These are phyloP conservation scores for Vicia villosa DNA, from an alignment of 306 rosid species.

Conservation along the genomic window DNA sequence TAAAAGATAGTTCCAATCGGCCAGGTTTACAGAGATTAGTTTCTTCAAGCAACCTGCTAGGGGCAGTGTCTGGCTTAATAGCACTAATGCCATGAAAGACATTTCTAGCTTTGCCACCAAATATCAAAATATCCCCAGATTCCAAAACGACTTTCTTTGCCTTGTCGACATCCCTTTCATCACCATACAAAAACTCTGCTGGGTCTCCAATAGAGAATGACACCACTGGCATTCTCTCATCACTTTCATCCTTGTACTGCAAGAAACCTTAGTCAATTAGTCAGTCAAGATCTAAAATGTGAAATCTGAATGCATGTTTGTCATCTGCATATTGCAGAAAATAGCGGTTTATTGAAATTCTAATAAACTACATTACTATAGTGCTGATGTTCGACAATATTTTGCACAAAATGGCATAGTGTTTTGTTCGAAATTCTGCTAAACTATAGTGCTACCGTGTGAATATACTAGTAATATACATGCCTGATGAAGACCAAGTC, in stretches of 20 bases:
- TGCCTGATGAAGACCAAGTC: constrained; percentile 87
- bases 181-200: constrained; percentile 63
- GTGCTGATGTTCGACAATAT: not conserved
- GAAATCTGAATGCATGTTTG: too few relatives aligned
- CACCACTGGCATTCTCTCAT: constrained; percentile 56
- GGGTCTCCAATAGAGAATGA: constrained; percentile 90
- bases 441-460: too few relatives aligned
- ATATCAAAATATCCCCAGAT: constrained; percentile 83
- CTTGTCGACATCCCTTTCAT: constrained; percentile 46
- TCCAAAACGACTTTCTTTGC: constrained; percentile 49
- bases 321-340: too few relatives aligned
- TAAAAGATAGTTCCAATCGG: constrained; percentile 38
- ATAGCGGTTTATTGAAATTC: too few relatives aligned
- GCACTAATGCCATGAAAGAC: constrained; percentile 70
- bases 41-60: constrained; percentile 43
- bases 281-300: not conserved
- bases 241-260: constrained; percentile 84
- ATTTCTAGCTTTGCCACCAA: constrained; percentile 72
- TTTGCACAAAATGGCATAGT: too few relatives aligned
- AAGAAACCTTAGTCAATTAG: not conserved
- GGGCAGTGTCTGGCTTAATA: constrained; percentile 56
- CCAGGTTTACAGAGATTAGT: constrained; percentile 57
- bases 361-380: too few relatives aligned
- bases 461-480: not conserved
- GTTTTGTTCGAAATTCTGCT: too few relatives aligned